phyloP scores from a whole-genome alignment of 768 basidiomycete genomes.

The Strobilomyces dryophilus region DNA sequence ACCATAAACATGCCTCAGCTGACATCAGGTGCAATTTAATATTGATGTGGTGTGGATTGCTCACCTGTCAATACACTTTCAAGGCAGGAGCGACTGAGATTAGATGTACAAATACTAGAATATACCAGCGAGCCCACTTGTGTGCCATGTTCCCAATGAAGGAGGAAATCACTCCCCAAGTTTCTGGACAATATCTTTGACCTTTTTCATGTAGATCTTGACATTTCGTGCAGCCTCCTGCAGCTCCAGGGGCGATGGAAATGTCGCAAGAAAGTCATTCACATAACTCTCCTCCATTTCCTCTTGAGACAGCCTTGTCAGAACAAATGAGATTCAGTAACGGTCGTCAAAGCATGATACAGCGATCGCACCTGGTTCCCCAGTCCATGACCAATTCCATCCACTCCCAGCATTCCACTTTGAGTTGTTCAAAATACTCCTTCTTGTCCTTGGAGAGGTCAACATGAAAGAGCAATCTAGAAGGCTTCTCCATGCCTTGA shows the following conservation, averaged over 20 bases:
- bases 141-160: neutral
- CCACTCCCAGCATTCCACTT: constrained; percentile 19
- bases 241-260: constrained; percentile 15
- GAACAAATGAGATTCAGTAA: neutral
- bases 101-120: neutral
- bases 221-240: constrained; percentile 14
- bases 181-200: constrained; percentile 24
- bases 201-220: constrained; percentile 23
- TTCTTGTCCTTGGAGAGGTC: constrained; percentile 23
- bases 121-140: neutral
- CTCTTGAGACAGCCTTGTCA: constrained; percentile 9
- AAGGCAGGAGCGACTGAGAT: neutral
- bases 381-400: constrained; percentile 16
- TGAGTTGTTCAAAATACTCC: constrained; percentile 12
- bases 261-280: constrained; percentile 23
- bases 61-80: neutral
- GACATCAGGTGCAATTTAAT: too few relatives aligned
- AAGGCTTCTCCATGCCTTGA: constrained; percentile 6
- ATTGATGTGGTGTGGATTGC: neutral
- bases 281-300: constrained; percentile 11
- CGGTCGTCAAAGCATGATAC: neutral
- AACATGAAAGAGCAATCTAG: constrained; percentile 21
- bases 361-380: constrained; percentile 14
- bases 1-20: too few relatives aligned
- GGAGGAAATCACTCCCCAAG: constrained; percentile 25